Base-by-base conservation (phyloP, 768 basidiomycete species). In the Boletus vermiculosoides region DNA sequence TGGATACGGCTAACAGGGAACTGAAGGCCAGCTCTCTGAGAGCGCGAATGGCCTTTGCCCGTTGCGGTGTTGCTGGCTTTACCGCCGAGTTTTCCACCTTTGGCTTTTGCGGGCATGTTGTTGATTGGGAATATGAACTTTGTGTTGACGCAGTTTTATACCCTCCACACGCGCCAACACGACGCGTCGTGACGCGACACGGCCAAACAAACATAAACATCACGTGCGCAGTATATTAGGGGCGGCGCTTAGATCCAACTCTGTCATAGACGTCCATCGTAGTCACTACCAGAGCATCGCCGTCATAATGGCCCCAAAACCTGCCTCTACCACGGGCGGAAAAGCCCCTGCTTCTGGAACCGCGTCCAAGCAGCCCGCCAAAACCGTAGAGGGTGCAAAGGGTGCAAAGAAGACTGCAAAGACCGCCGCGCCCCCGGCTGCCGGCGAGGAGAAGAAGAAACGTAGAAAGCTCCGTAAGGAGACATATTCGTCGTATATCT, bases 1-100 rank as follows among this genome's bases (percentile, higher is more conserved):
- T 93, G 92, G 66, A 94, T 87, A 86, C 94, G 68, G 78, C 93
- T 92, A 66, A 96, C 93, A 45, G 93, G 94, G 77, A 90, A 90
- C 73, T 90, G 88, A 52, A 90, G 85, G 55, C 88, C 88, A 42
- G 88, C 88, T 67, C 82, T 85, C 40, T 86, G 80, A 13, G 88
- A 89, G 61, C 88, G 88, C 1, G 87, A 88, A 58, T 83, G 82
- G 12, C 82, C 71, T 84, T 88, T 68, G 61, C 58, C 22, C n/a
- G 39, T 2, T 77, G 5, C 1, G 2, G 2, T 77, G 40, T 68
- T 80, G n/a, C n/a, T n/a, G 33, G 80, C 79, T 76, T 86, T 88
- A 54, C 85, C 85, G 52, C 75, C 63, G 34, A 71, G 66, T 60
- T 79, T 81, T 55, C 63, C 39, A 40, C 39, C 55, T 47, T 63